These are phyloP conservation scores for Pseudomicrostroma phylloplanum DNA, from an alignment of 1,284 basidiomycete species.

Conservation along the genomic window DNA sequence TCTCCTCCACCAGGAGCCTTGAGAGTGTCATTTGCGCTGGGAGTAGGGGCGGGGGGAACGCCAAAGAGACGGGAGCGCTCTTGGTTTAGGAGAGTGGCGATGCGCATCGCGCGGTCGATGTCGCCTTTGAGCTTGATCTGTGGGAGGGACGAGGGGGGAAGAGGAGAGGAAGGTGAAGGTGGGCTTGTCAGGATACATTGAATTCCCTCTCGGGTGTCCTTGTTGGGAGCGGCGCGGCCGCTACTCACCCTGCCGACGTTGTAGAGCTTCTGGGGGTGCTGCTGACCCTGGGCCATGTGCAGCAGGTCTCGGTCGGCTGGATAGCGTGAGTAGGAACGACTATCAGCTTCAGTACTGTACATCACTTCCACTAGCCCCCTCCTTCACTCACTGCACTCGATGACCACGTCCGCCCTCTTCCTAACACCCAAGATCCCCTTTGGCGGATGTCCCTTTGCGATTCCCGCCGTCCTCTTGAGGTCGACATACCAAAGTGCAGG, in stretches of 20 bases:
- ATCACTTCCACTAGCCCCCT: background rate
- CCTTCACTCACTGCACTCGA: conserved; percentile 33
- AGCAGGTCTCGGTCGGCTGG: conserved; percentile 40
- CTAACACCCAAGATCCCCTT: conserved; percentile 37
- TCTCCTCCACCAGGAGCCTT: background rate
- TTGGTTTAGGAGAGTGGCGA: conserved; percentile 34
- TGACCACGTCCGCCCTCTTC: conserved; percentile 38
- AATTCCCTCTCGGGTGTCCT: no score
- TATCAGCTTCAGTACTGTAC: background rate
- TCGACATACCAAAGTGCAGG: conserved; percentile 41
- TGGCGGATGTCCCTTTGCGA: conserved; percentile 39
- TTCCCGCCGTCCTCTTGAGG: conserved; percentile 24
- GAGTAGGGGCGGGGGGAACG: conserved; percentile 13
- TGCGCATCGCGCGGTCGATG: conserved; percentile 34
- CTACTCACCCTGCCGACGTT: conserved; percentile 31
- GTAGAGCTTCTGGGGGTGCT: conserved; percentile 32
- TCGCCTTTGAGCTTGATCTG: conserved; percentile 42
- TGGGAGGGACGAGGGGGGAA: background rate
- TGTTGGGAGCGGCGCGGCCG: background rate
- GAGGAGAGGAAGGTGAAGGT: background rate
- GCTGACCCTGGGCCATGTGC: conserved; percentile 42
- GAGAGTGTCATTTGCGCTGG: background rate
- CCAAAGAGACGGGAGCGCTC: conserved; percentile 43
- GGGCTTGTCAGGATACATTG: background rate
- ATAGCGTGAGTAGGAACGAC: background rate